A percentile compares a stretch with the other conserved stretches of the same genome.
These are phyloP conservation scores for Aquilaria malaccensis DNA, from an alignment of 345 rosid genomes.

Conservation along the genomic window DNA sequence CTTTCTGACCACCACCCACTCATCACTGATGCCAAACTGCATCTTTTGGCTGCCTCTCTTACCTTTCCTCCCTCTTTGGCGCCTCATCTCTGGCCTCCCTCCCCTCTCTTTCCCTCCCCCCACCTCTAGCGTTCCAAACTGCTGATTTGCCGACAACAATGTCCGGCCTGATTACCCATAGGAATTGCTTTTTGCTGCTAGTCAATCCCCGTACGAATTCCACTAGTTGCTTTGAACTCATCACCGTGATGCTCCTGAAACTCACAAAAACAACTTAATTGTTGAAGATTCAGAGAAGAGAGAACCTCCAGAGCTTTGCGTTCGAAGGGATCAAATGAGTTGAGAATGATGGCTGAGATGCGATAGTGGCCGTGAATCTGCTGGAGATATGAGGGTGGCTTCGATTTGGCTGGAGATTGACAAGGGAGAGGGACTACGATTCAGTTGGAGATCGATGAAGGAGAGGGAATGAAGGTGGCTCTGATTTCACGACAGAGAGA, in stretches of 20 bases:
- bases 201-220: conserved; percentile 13
- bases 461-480: too few relatives aligned
- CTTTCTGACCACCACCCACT: too few relatives aligned
- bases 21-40: too few relatives aligned
- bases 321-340: conserved; percentile 16
- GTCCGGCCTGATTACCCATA: conserved; percentile 10
- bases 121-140: not conserved
- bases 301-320: conserved; percentile 8
- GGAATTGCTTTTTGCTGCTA: not conserved
- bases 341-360: conserved; percentile 9
- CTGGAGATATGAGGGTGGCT: too few relatives aligned
- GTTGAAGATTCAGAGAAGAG: conserved; percentile 2
- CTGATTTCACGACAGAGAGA: too few relatives aligned
- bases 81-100: too few relatives aligned
- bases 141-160: conserved; percentile 8
- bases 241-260: conserved; percentile 11
- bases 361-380: too few relatives aligned
- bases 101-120: not conserved
- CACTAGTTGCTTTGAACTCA: conserved; percentile 1
- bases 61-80: too few relatives aligned
- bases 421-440: too few relatives aligned
- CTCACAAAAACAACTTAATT: conserved; percentile 2
- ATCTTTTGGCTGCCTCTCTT: too few relatives aligned
- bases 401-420: too few relatives aligned
- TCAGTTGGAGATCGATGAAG: too few relatives aligned